Evolutionary conservation across 805 yeast species (phyloP), one percentile per base, ranked within the genome.

Genomic region (Starmerella apicola): DNA sequence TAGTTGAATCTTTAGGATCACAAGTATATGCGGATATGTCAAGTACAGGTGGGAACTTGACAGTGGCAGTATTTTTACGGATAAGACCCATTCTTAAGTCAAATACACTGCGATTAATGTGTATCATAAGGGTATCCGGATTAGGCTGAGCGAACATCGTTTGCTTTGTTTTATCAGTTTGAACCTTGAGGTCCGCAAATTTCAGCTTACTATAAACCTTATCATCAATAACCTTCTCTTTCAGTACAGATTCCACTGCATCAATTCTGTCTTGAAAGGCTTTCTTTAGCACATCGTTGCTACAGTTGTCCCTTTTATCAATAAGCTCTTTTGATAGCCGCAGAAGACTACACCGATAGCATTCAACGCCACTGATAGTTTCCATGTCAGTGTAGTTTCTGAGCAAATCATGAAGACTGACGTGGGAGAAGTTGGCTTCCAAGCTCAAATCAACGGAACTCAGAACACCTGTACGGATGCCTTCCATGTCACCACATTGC

Each of bases 401-500:
- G 5, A 60, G 46, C 24, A 61, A 51, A 5, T 48, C 50, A 6
- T 51, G 43, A 6, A 60, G 41, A 15, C 46, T 22, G 12, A 38
- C 38, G 4, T 34, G 22, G 3, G 32, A 18, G 4, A 17, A 26
- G 10, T 41, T 28, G 7, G 29, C 27, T 10, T 38, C 48, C 6
- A 60, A 50, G 16, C 51, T 46, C n/a, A 62, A 39, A 27, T 61
- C 66, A 16, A 62, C 51, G 1, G 62, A 56, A 21, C 64, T 57
- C n/a, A 76, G 69, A 0, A 83, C 81, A 1, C 91, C 78, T 48
- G 78, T 79, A 45, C 95, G 69, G 15, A 86, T 77, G 2, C 96
- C 96, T 39, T 95, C 95, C 59, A 76, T 82, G 53, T 88, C 96
- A 43, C 95, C 95, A 68, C 97, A 88, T 13, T 67, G 67, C 37